Evolutionary conservation across 139 green algal genomes (phyloP), one percentile per base, ranked within the genome.

Genomic region (Desmodesmus armatus): DNA sequence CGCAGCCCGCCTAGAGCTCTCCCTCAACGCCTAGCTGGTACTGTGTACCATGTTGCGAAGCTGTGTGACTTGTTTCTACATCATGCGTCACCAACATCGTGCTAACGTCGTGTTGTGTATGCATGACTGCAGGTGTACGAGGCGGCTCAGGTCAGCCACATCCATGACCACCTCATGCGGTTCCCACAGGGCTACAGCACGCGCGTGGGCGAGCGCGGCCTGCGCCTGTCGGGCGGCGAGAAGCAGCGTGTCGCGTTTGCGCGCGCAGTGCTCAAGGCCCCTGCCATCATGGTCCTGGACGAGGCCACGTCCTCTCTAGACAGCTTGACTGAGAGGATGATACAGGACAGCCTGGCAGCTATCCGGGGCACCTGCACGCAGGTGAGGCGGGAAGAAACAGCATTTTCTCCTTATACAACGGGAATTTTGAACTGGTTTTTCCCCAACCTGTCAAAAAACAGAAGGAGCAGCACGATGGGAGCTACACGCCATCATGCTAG

Each of bases 191-290:
- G 92, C 19, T 98, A 97, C 84, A 83, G 90, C 31, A 98, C 96
- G 1, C 65, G 94, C 6, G 95, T 98, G 2, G 96, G 96, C 0
- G 94, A 98, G 89, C 86, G 96, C 0, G 96, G 96, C 15, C 79
- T 94, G 84, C 77, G 89, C 25, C 89, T 94, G 27, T 90, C 82
- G 25, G 91, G 91, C 43, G 91, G 91, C 13, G 91, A 94, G 85
- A 94, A 94, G 89, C 91, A 94, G 87, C 91, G 91, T 21, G 87
- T 94, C 29, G 91, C 91, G 23, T 92, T 94, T 80, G 91, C 91
- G 3, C 81, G 91, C 5, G 91, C 91, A 5, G 86, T 94, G 65
- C 69, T 92, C 63, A 89, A 78, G 44, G 65, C 73, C 15, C 91
- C 91, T 13, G 63, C 83, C 41, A 84, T 94, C 65, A 75, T 94